Percentiles rank a stretch among this genome's conserved stretches.
Conservation (phyloP, 345 rosid genomes). For the Eucalyptus virginea region DNA sequence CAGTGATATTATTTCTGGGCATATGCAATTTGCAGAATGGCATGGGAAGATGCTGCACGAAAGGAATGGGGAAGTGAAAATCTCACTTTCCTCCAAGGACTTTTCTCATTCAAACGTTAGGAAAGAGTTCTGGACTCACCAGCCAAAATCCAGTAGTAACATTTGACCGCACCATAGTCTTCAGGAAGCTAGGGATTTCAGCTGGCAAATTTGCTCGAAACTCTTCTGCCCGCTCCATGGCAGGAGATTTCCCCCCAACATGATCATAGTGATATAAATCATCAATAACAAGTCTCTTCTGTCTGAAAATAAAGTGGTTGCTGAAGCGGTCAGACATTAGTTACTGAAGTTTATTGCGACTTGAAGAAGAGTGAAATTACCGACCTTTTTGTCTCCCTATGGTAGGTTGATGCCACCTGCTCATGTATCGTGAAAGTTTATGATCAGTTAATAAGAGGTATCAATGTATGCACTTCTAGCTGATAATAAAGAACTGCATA, state of each 20-base stretch:
- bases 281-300: slow-evolving; percentile 10
- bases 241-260: slow-evolving; percentile 4
- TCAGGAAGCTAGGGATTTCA: slow-evolving; percentile 39
- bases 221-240: slow-evolving; percentile 28
- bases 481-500: background rate
- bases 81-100: background rate
- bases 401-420: background rate
- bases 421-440: background rate
- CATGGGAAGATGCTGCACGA: slow-evolving; percentile 20
- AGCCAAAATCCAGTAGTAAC: slow-evolving; percentile 57
- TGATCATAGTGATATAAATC: slow-evolving; percentile 1
- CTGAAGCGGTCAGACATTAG: background rate
- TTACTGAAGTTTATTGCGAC: background rate
- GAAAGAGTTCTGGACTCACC: slow-evolving; percentile 10
- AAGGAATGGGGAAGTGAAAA: background rate
- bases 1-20: slow-evolving; percentile 20
- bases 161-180: slow-evolving; percentile 50
- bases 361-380: background rate
- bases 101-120: background rate
- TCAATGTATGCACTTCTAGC: background rate
- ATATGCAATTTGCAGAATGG: slow-evolving; percentile 13
- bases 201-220: slow-evolving; percentile 40
- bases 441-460: background rate
- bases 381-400: background rate
- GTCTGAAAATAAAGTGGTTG: background rate